These are phyloP conservation scores for Ganoderma resinaceum DNA, from an alignment of 1,284 basidiomycete species.

Conservation along the genomic window DNA sequence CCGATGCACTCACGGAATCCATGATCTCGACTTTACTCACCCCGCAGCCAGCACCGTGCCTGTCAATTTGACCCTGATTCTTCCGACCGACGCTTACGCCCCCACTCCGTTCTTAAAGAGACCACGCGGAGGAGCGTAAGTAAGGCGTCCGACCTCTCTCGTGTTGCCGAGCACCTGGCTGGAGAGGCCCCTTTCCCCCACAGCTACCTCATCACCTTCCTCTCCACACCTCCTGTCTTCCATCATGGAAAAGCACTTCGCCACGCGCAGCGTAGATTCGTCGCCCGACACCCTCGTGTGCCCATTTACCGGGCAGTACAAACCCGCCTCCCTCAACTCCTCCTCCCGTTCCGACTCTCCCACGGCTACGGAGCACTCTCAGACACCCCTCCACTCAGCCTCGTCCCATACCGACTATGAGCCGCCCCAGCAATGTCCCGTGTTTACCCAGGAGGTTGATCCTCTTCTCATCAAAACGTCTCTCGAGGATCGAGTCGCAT, in stretches of 20 bases:
- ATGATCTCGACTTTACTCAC: slow-evolving; percentile 26
- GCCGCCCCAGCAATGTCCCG: slow-evolving; percentile 29
- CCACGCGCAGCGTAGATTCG: slow-evolving; percentile 17
- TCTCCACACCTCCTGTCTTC: slow-evolving; percentile 7
- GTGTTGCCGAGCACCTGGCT: slow-evolving; percentile 1
- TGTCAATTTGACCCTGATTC: slow-evolving; percentile 27
- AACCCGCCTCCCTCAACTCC: slow-evolving; percentile 12
- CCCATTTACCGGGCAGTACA: slow-evolving; percentile 24
- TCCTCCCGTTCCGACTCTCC: slow-evolving; percentile 28
- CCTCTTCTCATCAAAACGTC: slow-evolving; percentile 40
- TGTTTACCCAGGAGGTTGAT: slow-evolving; percentile 43
- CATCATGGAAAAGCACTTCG: slow-evolving; percentile 25
- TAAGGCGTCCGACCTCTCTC: slow-evolving; percentile 9
- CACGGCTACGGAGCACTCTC: slow-evolving; percentile 30
- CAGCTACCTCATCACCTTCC: slow-evolving; percentile 14
- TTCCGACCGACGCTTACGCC: slow-evolving; percentile 24
- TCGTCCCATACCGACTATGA: slow-evolving; percentile 31
- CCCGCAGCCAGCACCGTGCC: slow-evolving; percentile 7
- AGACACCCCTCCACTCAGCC: slow-evolving; percentile 29
- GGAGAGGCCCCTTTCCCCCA: background rate
- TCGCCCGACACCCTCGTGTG: slow-evolving; percentile 26
- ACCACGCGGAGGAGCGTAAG: background rate
- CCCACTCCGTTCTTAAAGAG: slow-evolving; percentile 25
- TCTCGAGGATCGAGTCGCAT: slow-evolving; percentile 45
- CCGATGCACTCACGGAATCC: slow-evolving; percentile 21